These are phyloP conservation scores for Pneumocystis oryctolagi DNA, from an alignment of 1,139 yeast genomes.

Conservation along the genomic window DNA sequence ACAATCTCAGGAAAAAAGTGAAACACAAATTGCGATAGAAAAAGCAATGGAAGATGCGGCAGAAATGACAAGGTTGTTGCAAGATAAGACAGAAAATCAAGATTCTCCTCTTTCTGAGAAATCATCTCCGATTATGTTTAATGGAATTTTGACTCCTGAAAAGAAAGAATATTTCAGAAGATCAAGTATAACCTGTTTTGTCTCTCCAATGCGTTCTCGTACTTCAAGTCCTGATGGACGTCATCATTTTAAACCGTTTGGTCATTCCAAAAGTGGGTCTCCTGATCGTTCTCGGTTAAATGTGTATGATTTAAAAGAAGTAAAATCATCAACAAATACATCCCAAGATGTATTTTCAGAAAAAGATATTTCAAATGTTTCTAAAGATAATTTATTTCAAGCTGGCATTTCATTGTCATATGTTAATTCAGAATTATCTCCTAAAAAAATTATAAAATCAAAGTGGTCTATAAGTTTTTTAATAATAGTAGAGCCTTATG, in stretches of 20 bases:
- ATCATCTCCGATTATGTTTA: neutral
- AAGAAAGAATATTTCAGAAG: neutral
- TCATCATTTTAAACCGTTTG: neutral
- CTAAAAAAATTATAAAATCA: neutral
- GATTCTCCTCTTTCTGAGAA: neutral
- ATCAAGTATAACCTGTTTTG: neutral
- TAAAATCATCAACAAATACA: neutral
- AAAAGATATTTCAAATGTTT: neutral
- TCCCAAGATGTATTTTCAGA: neutral
- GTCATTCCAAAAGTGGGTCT: neutral
- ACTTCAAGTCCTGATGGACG: neutral
- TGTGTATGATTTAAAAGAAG: neutral
- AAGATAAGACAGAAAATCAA: neutral
- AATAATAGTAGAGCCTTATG: neutral
- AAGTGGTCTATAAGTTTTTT: neutral
- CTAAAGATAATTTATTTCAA: neutral
- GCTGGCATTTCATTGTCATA: neutral
- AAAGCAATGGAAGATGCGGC: neutral
- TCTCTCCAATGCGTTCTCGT: neutral
- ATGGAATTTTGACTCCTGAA: neutral
- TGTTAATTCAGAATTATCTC: neutral
- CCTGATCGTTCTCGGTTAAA: neutral
- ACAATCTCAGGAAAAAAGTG: neutral
- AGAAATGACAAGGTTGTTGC: neutral
- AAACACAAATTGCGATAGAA: neutral